These are phyloP conservation scores for Neurospora sp. DNA, from an alignment of 495 filamentous ascomycete species.

Conservation along the genomic window DNA sequence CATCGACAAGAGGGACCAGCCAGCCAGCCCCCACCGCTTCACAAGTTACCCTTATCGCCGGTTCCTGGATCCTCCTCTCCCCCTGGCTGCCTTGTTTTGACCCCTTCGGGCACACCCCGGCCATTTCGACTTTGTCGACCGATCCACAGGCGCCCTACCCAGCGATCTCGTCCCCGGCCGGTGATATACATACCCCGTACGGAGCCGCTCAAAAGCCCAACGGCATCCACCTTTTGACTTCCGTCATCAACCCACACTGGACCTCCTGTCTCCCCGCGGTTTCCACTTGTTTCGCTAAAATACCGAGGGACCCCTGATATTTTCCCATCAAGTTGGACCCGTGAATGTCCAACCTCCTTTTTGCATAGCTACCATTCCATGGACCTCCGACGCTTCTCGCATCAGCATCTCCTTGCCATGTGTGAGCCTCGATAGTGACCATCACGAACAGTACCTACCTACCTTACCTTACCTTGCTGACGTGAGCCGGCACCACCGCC, in stretches of 20 bases:
- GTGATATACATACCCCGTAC: conserved; percentile 4
- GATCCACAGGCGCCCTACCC: conserved; percentile 4
- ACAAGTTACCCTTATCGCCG: conserved; percentile 19
- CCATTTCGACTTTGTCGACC: conserved; percentile 16
- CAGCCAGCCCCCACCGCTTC: conserved; percentile 8
- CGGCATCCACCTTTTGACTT: conserved; percentile 1
- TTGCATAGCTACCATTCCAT: conserved; percentile 11
- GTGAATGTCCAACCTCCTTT: conserved; percentile 4
- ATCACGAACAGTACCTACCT: not conserved
- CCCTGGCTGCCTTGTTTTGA: conserved; percentile 12
- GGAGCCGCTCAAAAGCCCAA: not conserved
- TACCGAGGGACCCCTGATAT: not conserved
- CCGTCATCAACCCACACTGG: not conserved
- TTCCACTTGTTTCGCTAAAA: not conserved
- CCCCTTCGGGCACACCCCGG: conserved; percentile 4
- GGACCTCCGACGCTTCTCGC: conserved; percentile 12
- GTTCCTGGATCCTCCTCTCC: conserved; percentile 4
- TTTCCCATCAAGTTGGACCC: conserved; percentile 4
- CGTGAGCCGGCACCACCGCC: conserved; percentile 2
- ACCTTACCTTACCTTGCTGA: not conserved
- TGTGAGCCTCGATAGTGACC: conserved; percentile 18
- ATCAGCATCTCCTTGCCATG: conserved; percentile 16
- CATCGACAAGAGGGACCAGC: conserved; percentile 14
- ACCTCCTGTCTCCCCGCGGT: not conserved
- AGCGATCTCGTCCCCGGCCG: not conserved